Evolutionary conservation across 129 eudicot genomes (phyloP), one percentile per base, ranked within the genome.

Genomic region (Escallonia herrerae): DNA sequence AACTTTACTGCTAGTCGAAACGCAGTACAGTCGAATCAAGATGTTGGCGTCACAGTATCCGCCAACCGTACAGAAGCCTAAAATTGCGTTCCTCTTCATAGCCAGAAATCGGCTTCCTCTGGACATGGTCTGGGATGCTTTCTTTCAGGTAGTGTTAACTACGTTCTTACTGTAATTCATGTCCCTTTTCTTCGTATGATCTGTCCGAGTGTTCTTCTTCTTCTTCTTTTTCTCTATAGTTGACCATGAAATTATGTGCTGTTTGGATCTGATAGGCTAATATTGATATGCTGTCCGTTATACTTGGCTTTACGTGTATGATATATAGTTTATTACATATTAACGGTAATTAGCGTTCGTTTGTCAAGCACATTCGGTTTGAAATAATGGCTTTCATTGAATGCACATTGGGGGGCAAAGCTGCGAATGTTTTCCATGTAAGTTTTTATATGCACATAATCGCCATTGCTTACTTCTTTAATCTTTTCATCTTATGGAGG

Each of bases 61-160:
- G 69, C 81, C 83, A 7, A 8, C 69, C 41, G 78, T 67, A 62
- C 83, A 79, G 14, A 78, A 78, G 60, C 96, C 97, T 46, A 91
- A 87, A 64, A 88, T 87, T 15, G 97, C 97, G 0, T 91, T 91
- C 56, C 72, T 91, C 37, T 91, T 91, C 63, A 85, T 91, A 7
- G 96, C 96, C 13, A 77, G 97, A 46, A 91, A 91, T 73, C 89
- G 96, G 70, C 89, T 91, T 61, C 95, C 96, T 6, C 71, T 91
- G 12, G 95, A 91, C 77, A 70, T 85, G 56, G 79, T 91, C 64
- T 87, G 97, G 97, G 96, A 91, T 83, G 89, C 79, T 5, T 87
- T 91, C 76, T 91, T 88, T 73, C 86, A 74, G 95, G 97, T 87
- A 50, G 3, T 40, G 33, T 22, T 22, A 22, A 22, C 33, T 22